Conservation (phyloP, 441 rosid genomes). For the Populus trichocarpa region DNA sequence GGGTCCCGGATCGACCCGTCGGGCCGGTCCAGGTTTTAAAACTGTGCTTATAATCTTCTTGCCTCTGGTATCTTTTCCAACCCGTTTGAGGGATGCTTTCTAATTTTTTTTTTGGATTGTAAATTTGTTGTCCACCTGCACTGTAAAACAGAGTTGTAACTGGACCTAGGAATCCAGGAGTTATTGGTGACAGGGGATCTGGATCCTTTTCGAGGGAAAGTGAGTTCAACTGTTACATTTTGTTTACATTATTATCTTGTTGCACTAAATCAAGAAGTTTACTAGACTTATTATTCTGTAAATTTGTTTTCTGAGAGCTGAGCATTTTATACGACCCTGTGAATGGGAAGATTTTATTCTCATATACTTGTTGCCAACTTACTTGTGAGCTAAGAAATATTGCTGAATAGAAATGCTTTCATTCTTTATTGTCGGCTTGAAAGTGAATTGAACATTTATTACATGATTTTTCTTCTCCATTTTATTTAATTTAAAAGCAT, state of each 20-base stretch:
- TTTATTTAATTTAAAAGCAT: no score
- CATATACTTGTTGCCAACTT: neutral
- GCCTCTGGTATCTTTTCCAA: neutral
- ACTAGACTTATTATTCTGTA: neutral
- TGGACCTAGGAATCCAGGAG: constrained; percentile 5
- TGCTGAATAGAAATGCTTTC: neutral
- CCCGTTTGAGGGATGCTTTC: neutral
- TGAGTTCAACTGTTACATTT: no score
- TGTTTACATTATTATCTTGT: constrained; percentile 12
- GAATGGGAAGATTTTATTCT: neutral
- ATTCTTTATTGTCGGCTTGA: neutral
- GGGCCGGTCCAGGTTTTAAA: no score
- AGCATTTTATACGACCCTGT: no score
- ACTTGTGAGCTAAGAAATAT: neutral
- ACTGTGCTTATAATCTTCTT: neutral
- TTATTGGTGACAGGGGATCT: no score
- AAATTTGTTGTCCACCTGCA: constrained; percentile 19
- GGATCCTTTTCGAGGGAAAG: no score
- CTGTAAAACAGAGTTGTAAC: constrained; percentile 89
- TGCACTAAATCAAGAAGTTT: neutral
- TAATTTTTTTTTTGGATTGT: neutral
- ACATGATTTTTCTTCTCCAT: no score
- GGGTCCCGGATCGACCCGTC: no score
- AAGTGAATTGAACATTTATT: neutral
- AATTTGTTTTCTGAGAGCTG: neutral